Evolutionary conservation across 768 basidiomycete genomes (phyloP), one percentile per base, ranked within the genome.

Genomic region (Leccinellum rugosiceps): DNA sequence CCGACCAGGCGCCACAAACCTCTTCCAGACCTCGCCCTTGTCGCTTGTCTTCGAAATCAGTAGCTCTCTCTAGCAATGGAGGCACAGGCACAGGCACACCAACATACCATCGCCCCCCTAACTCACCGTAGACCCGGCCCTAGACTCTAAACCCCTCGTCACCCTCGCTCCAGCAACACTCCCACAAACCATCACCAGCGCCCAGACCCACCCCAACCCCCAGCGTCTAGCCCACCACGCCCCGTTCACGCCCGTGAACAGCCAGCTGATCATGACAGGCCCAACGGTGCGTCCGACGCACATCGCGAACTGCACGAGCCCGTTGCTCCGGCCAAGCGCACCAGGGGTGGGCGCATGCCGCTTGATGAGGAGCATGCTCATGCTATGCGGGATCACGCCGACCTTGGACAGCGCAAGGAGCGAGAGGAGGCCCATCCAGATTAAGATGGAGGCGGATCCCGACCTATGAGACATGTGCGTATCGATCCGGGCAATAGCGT

Each of bases 321-420:
- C 86, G 56, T 86, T 86, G 6, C 82, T 81, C n/a, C 77, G 76
- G 0, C 85, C 85, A 7, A 86, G 75, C 6, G 78, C n/a, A 25
- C 44, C 13, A 1, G 44, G 6, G 44, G 23, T 21, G 11, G 44
- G 44, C 2, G 44, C 44, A 25, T 45, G 44, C 15, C 44, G 44
- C 44, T 45, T 45, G 1, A 23, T 45, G 23, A 45, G 44, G 23
- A 45, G 44, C 21, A 45, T 21, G 21, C 44, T 45, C 44, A 45
- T 13, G 21, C 23, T 45, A 7, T 23, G 44, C 6, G 44, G 44
- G 23, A 45, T 45, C 17, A 14, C 44, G 9, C 44, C 44, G 44
- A 45, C 23, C 44, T 45, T 45, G 44, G 44, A 45, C 23, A 45
- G 4, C 21, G 44, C 44, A 8, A 45, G 44, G 15, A 45, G 44